phyloP scores from a whole-genome alignment of 805 yeast genomes.

The Yamadazyma scolyti region DNA sequence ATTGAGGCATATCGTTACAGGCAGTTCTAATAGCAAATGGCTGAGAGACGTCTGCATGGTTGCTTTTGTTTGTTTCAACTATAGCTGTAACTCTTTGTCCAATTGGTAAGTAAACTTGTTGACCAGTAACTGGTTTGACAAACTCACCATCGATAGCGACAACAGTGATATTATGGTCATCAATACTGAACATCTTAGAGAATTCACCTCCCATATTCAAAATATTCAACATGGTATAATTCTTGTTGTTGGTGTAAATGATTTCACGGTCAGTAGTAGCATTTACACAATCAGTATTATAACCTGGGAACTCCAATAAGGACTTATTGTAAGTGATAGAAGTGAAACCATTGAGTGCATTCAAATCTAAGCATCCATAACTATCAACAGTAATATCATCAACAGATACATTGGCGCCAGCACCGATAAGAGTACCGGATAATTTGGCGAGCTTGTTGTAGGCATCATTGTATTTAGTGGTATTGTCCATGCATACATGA shows the following conservation, averaged over 20 bases:
- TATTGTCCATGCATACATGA: constrained; percentile 16
- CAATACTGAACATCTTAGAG: constrained; percentile 29
- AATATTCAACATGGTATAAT: constrained; percentile 24
- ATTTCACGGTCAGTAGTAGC: constrained; percentile 15
- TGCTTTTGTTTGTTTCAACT: constrained; percentile 16
- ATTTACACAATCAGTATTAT: constrained; percentile 16
- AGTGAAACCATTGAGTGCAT: constrained; percentile 5
- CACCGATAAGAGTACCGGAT: no score
- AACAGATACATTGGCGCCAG: no score
- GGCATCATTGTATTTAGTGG: constrained; percentile 10
- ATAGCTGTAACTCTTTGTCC: constrained; percentile 26
- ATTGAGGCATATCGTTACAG: constrained; percentile 24
- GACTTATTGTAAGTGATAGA: constrained; percentile 2
- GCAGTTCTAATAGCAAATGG: constrained; percentile 25
- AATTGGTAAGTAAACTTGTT: constrained; percentile 26
- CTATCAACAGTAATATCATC: constrained; percentile 14
- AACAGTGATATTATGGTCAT: constrained; percentile 25
- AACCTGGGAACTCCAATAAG: constrained; percentile 21
- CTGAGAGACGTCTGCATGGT: constrained; percentile 13
- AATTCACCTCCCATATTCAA: constrained; percentile 33
- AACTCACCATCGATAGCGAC: constrained; percentile 31
- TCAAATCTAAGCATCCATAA: constrained; percentile 9
- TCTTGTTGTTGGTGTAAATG: constrained; percentile 16
- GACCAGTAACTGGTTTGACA: constrained; percentile 18
- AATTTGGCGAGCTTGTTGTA: constrained; percentile 9